These are phyloP conservation scores for Aspergillus fischeri DNA, from an alignment of 2,329 filamentous ascomycete species.

Conservation along the genomic window DNA sequence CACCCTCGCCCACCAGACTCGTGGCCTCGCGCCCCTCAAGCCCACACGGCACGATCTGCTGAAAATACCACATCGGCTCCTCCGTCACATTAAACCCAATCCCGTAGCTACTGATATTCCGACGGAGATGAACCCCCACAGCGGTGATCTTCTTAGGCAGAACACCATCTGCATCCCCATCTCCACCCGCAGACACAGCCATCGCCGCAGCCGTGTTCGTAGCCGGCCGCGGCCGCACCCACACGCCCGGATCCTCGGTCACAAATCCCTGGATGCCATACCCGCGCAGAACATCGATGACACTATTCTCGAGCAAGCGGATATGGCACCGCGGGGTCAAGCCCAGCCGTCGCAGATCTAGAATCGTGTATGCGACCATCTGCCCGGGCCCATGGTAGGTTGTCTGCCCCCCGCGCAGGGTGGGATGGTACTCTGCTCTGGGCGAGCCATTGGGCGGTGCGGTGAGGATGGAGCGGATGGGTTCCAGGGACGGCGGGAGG, in stretches of 20 bases:
- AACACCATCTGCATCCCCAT: neutral
- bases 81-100: slow-evolving; percentile 60
- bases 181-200: neutral
- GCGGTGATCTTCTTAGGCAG: slow-evolving; percentile 71
- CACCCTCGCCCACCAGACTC: slow-evolving; percentile 59
- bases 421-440: slow-evolving; percentile 61
- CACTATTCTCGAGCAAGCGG: slow-evolving; percentile 68
- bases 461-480: slow-evolving; percentile 34
- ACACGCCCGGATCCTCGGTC: slow-evolving; percentile 79
- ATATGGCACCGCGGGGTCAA: slow-evolving; percentile 75
- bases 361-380: slow-evolving; percentile 82
- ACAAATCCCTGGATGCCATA: slow-evolving; percentile 61
- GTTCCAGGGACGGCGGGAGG: slow-evolving; percentile 33
- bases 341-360: slow-evolving; percentile 69
- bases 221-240: slow-evolving; percentile 48
- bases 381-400: slow-evolving; percentile 97
- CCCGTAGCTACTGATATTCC: slow-evolving; percentile 80
- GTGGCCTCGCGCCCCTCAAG: slow-evolving; percentile 74
- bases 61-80: slow-evolving; percentile 61
- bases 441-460: slow-evolving; percentile 24
- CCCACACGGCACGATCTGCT: slow-evolving; percentile 85
- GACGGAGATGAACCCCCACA: slow-evolving; percentile 82
- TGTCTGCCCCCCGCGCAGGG: slow-evolving; percentile 80
- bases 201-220: neutral
- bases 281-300: slow-evolving; percentile 60